Base-by-base conservation (phyloP, 1,284 basidiomycete species). In the Heliocybe sulcata region DNA sequence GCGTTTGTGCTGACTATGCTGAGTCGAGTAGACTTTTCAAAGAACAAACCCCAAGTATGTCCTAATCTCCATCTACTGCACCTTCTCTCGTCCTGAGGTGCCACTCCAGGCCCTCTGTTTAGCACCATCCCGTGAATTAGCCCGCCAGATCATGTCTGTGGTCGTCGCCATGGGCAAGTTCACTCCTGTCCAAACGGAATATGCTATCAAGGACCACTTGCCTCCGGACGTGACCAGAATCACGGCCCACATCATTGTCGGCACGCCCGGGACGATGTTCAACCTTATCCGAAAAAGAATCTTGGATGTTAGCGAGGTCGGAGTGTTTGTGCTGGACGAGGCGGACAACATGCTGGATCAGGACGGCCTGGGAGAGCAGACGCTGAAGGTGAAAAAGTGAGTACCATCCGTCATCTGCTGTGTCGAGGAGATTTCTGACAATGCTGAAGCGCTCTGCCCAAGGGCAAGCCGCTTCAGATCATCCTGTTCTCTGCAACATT, bases 321-420 rank as follows among this genome's bases (percentile, higher is more conserved):
- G 92, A 67, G 92, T 98, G 10, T 94, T 99, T 59, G 96, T 99
- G 10, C 78, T 99, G 20, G 97, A 99, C 67, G 97, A 99, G 73
- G 97, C 97, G 29, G 97, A 99, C 72, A 97, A 98, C 71, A 98
- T 99, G 94, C 78, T 99, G 60, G 94, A 96, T 67, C 87, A 94
- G 66, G 93, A 96, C 69, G 94, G 95, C 22, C 73, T 99, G 53
- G 94, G 94, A n/a, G 97, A 99, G 64, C 96, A 99, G 73, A 96
- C 93, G 1, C 74, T 96, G 57, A 82, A 90, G 52, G 94, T 98
- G 57, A 98, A 98, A 74, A 97, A 94, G 94, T 94, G 60, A 55
- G 86, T 73, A 14, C 45, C 55, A 35, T 8, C 9, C 16, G 16
- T 35, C 49, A 9, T 22, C 31, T 45, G 27, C 47, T 38, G n/a